These are phyloP conservation scores for Neopestalotiopsis rosae DNA, from an alignment of 2,329 filamentous ascomycete genomes.

Conservation along the genomic window DNA sequence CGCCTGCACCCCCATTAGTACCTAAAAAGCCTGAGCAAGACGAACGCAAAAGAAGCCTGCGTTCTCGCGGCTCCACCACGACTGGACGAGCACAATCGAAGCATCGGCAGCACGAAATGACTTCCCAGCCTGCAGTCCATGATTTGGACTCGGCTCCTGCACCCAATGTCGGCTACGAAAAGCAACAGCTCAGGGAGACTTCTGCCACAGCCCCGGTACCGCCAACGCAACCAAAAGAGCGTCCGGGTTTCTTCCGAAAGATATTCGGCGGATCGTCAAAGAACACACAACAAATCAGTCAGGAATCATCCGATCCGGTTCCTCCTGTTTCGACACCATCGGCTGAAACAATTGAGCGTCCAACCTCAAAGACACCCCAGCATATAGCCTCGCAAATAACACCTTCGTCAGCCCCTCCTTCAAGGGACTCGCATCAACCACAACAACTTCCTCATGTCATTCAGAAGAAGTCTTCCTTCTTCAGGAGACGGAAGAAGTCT, in stretches of 20 bases:
- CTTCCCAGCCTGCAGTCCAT: conserved; percentile 39
- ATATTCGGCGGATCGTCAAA: conserved; percentile 85
- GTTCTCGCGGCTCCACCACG: conserved; percentile 46
- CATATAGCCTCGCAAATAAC: conserved; percentile 55
- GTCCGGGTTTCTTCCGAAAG: conserved; percentile 88
- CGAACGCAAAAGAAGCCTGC: conserved; percentile 57
- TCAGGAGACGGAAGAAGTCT: conserved; percentile 91
- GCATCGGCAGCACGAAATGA: conserved; percentile 22
- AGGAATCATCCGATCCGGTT: conserved; percentile 27
- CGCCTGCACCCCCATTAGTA: conserved; percentile 46
- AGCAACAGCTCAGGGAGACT: conserved; percentile 62
- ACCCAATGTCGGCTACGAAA: conserved; percentile 64
- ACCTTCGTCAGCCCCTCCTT: conserved; percentile 49
- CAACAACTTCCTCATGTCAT: conserved; percentile 53
- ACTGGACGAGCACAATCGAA: conserved; percentile 38
- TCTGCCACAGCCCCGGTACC: conserved; percentile 36
- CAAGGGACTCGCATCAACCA: conserved; percentile 55
- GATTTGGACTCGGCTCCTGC: conserved; percentile 59
- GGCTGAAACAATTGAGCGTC: conserved; percentile 44
- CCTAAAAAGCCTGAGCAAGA: conserved; percentile 35
- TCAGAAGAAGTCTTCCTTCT: conserved; percentile 96
- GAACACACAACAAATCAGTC: conserved; percentile 43
- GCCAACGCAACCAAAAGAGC: conserved; percentile 64
- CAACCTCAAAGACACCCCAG: conserved; percentile 43
- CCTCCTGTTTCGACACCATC: conserved; percentile 44